phyloP scores from a whole-genome alignment of 345 rosid genomes.

The Euphorbia lathyris region DNA sequence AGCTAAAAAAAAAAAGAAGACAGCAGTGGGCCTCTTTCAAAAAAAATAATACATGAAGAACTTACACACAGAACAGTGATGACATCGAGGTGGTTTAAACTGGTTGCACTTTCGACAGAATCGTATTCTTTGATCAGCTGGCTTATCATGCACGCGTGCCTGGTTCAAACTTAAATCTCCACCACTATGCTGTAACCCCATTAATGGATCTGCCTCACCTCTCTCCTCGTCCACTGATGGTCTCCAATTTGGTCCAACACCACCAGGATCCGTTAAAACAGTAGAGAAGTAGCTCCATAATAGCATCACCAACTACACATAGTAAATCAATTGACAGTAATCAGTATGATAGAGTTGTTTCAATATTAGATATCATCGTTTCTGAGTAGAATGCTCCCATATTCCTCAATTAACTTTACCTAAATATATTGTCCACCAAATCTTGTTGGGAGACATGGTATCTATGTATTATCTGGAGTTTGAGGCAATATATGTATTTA shows the following conservation, averaged over 20 bases:
- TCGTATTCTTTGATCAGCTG: conserved; percentile 36
- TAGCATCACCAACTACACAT: conserved; percentile 63
- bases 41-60: conserved; percentile 5
- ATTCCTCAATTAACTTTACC: neutral
- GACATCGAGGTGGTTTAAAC: conserved; percentile 68
- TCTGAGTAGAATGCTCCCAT: neutral
- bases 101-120: conserved; percentile 69
- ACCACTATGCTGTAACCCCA: conserved; percentile 20
- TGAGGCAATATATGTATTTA: neutral
- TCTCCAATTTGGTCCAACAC: conserved; percentile 68
- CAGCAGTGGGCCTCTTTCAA: neutral
- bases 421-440: neutral
- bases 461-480: neutral
- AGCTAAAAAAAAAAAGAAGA: conserved; percentile 1
- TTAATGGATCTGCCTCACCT: conserved; percentile 38
- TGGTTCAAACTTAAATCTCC: conserved; percentile 22
- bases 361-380: neutral
- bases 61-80: conserved; percentile 87
- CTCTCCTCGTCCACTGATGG: conserved; percentile 61
- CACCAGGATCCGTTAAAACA: conserved; percentile 75
- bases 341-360: neutral
- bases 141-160: conserved; percentile 25
- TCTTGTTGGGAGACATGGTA: conserved; percentile 1
- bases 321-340: conserved; percentile 10
- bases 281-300: conserved; percentile 77